These are phyloP conservation scores for Candida boleticola DNA, from an alignment of 805 yeast genomes.

Conservation along the genomic window DNA sequence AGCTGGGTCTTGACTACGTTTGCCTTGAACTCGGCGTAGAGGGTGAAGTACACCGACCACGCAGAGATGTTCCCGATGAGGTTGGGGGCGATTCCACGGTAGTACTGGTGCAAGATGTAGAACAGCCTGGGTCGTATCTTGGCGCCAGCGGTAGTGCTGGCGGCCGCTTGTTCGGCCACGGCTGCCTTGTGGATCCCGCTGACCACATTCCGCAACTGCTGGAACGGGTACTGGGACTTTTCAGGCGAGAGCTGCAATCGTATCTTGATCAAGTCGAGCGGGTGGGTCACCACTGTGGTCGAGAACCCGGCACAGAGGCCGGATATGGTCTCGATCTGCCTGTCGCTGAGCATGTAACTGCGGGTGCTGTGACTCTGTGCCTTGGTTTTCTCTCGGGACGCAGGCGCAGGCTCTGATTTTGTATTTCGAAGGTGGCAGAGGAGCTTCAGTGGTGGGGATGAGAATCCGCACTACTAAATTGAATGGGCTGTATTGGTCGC, in stretches of 20 bases:
- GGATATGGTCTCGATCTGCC: slow-evolving; percentile 57
- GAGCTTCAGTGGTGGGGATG: background rate
- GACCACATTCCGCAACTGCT: slow-evolving; percentile 18
- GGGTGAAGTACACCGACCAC: slow-evolving; percentile 85
- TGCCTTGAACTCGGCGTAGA: slow-evolving; percentile 62
- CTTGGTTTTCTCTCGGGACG: no score
- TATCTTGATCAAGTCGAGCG: slow-evolving; percentile 81
- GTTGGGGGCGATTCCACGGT: slow-evolving; percentile 81
- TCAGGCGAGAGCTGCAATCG: slow-evolving; percentile 63
- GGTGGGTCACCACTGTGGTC: slow-evolving; percentile 83
- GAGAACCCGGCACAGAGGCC: slow-evolving; percentile 81
- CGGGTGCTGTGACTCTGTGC: no score
- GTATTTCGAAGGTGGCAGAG: background rate
- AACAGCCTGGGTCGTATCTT: slow-evolving; percentile 4
- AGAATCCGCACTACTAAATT: no score
- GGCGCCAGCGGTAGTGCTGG: background rate
- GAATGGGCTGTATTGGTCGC: no score
- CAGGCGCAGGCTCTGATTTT: no score
- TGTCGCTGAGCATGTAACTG: slow-evolving; percentile 6
- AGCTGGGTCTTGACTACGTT: slow-evolving; percentile 10
- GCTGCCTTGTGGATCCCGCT: slow-evolving; percentile 21
- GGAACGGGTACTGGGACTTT: slow-evolving; percentile 15
- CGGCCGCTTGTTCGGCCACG: slow-evolving; percentile 6
- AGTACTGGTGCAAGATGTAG: slow-evolving; percentile 35
- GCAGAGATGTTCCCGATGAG: slow-evolving; percentile 79